A percentile compares a stretch with the other conserved stretches of the same genome.
phyloP scores from a whole-genome alignment of 225 moss, liverwort and hornwort species.

The Ulota crispa region DNA sequence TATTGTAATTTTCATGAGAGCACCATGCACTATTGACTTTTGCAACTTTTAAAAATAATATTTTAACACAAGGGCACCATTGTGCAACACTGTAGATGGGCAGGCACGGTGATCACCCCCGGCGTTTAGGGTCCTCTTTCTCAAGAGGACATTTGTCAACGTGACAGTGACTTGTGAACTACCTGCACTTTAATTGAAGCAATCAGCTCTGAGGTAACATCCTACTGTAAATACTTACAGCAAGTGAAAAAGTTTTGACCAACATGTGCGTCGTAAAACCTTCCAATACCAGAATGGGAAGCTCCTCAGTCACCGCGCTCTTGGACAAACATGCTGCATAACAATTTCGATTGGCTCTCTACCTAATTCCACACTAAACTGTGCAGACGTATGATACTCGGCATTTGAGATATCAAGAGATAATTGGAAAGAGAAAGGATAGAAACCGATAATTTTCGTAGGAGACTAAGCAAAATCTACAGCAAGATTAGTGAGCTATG shows the following conservation, averaged over 20 bases:
- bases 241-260: slow-evolving; percentile 3
- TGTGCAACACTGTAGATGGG: too few relatives aligned
- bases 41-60: too few relatives aligned
- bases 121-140: too few relatives aligned
- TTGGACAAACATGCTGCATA: slow-evolving; percentile 3
- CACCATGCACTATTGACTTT: too few relatives aligned
- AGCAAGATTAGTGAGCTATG: slow-evolving; percentile 27
- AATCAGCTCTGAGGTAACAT: slow-evolving; percentile 2
- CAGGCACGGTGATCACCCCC: too few relatives aligned
- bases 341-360: not conserved
- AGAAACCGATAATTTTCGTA: not conserved
- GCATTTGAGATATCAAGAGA: slow-evolving; percentile 5
- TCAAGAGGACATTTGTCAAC: not conserved
- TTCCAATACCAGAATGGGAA: slow-evolving; percentile 14
- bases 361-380: not conserved
- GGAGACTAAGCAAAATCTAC: not conserved
- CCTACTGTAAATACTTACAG: slow-evolving; percentile 26
- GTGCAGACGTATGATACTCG: not conserved
- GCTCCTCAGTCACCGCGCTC: slow-evolving; percentile 4
- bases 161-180: not conserved
- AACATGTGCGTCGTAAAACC: not conserved
- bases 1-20: too few relatives aligned
- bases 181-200: slow-evolving; percentile 5
- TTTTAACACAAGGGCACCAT: too few relatives aligned
- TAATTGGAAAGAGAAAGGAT: not conserved